Conservation (phyloP, 2,329 filamentous ascomycete species). For the Aureobasidium namibiae region DNA sequence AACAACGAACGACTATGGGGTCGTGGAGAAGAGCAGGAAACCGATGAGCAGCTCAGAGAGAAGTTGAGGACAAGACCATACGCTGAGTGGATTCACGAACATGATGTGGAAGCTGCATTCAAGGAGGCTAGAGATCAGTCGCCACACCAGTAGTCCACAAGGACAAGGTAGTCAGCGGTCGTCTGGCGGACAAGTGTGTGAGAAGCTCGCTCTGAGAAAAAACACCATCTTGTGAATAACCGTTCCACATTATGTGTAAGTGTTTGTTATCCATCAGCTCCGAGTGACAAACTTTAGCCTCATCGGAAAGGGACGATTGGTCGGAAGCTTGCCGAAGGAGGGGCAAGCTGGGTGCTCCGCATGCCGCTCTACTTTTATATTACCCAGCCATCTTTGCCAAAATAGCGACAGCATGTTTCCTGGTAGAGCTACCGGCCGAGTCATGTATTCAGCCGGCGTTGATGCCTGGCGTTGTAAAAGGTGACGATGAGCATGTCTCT, state of each 20-base stretch:
- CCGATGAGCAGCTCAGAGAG: constrained; percentile 20
- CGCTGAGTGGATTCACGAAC: constrained; percentile 23
- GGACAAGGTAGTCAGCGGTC: no score
- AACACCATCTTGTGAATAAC: no score
- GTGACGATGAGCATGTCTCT: not conserved
- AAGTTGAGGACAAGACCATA: constrained; percentile 19
- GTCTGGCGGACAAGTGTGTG: no score
- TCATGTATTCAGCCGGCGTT: not conserved
- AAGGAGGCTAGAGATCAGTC: no score
- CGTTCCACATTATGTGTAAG: no score
- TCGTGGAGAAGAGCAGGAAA: constrained; percentile 17
- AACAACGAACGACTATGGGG: constrained; percentile 16
- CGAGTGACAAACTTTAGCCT: not conserved
- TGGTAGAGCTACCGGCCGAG: not conserved
- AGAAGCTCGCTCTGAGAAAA: no score
- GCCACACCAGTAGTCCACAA: not conserved
- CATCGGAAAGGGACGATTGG: not conserved
- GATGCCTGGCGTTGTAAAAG: not conserved
- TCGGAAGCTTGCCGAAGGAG: not conserved
- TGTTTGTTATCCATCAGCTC: not conserved
- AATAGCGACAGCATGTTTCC: not conserved
- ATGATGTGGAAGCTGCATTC: constrained; percentile 21
- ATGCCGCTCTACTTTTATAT: not conserved
- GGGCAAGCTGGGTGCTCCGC: not conserved
- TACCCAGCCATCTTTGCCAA: not conserved